These are phyloP conservation scores for Cercospora sp. DNA, from an alignment of 2,329 filamentous ascomycete genomes.

Conservation along the genomic window DNA sequence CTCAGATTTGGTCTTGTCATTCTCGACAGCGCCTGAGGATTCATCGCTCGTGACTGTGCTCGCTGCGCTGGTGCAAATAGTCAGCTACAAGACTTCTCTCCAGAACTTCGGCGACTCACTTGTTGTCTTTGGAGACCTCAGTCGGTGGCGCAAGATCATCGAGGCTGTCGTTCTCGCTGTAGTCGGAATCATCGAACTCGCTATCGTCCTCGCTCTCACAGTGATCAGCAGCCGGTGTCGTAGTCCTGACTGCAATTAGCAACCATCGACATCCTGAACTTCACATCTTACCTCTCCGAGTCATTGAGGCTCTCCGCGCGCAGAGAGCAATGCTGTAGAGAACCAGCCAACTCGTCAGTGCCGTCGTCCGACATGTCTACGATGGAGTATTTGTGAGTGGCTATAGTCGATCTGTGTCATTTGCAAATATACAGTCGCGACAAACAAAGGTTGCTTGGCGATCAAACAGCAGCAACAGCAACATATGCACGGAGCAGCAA, in stretches of 20 bases:
- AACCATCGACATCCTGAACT: not conserved
- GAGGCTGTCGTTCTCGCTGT: not conserved
- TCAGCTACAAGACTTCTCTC: not conserved
- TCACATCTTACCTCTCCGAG: not conserved
- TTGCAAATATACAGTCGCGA: not conserved
- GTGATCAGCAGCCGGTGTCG: not conserved
- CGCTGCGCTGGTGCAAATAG: not conserved
- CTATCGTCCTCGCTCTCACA: not conserved
- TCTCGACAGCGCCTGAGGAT: not conserved
- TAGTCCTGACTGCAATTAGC: not conserved
- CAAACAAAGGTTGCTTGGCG: not conserved
- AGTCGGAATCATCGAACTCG: not conserved
- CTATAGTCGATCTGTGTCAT: not conserved
- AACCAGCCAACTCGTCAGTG: not conserved
- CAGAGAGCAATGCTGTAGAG: not conserved
- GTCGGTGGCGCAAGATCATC: not conserved
- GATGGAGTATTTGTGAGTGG: not conserved
- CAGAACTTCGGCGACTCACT: not conserved
- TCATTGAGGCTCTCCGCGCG: not conserved
- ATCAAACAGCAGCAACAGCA: not conserved
- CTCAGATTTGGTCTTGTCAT: not conserved
- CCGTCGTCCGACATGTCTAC: not conserved
- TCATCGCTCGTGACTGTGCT: not conserved
- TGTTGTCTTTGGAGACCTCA: not conserved
- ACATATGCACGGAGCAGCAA: not conserved